Conservation (phyloP, 1,284 basidiomycete species). For the Ustilago tritici region DNA sequence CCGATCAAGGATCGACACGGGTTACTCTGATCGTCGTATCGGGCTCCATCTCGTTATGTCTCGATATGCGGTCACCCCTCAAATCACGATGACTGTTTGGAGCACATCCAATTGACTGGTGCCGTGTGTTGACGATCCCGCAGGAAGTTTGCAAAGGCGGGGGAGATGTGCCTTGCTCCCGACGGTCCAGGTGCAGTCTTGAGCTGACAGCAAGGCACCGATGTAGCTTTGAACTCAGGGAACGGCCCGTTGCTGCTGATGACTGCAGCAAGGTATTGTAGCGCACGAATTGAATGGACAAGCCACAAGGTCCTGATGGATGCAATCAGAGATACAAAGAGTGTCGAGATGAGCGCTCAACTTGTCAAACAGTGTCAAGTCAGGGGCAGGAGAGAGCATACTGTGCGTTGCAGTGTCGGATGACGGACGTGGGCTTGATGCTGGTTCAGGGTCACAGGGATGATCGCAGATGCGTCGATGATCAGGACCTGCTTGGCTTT, state of each 20-base stretch:
- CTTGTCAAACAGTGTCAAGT: neutral
- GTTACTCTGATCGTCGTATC: neutral
- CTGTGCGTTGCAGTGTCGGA: constrained; percentile 13
- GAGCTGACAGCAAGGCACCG: constrained; percentile 11
- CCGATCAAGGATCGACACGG: neutral
- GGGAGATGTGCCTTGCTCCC: neutral
- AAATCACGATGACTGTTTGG: neutral
- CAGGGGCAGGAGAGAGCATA: neutral
- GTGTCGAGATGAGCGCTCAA: constrained; percentile 18
- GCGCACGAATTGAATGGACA: neutral
- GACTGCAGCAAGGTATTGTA: neutral
- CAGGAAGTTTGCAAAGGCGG: neutral
- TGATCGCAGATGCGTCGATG: constrained; percentile 16
- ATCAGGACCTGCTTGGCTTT: constrained; percentile 20
- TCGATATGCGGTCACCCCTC: neutral
- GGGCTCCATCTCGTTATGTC: neutral
- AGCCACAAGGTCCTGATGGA: constrained; percentile 15
- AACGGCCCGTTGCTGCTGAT: neutral
- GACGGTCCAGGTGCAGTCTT: neutral
- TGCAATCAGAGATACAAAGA: constrained; percentile 32
- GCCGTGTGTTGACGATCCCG: neutral
- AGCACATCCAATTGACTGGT: constrained; percentile 3
- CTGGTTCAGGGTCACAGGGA: neutral
- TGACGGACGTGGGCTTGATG: constrained; percentile 21
- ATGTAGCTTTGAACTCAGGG: neutral